Evolutionary conservation across 2,329 filamentous ascomycete genomes (phyloP), one percentile per base, ranked within the genome.

Genomic region (Cytospora chrysosperma): DNA sequence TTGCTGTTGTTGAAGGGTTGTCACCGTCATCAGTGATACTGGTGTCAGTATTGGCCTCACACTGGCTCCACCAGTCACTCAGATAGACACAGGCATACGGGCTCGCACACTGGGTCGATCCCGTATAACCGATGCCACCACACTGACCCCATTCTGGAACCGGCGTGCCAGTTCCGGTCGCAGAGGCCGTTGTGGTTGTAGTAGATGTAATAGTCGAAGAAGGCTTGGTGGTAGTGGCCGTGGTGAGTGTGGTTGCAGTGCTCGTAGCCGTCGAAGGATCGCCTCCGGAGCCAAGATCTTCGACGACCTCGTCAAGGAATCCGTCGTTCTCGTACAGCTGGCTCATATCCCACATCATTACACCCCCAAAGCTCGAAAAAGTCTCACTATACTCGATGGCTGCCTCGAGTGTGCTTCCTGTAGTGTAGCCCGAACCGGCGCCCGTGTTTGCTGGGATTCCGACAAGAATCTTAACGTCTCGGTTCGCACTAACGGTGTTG

Each of bases 331-430:
- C 74, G 67, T 81, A 86, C 2, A 83, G 78, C 75, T 88, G 85
- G 32, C 78, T 83, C 74, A 83, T 83, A 72, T 90, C 88, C 88
- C 87, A 90, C 76, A 89, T 79, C 87, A 90, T 89, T 30, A 87
- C 80, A 32, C 88, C 88, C 9, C 86, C 87, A 69, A 90, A 89
- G 73, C 81, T 88, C 4, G 76, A 73, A 70, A 82, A 89, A 49
- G 75, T 72, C 74, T 82, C 81, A 52, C 75, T 78, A 69, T 84
- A 88, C 37, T 77, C 62, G 66, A 90, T 80, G 34, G 87, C 78
- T 6, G 75, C 70, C 24, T 71, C 74, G 47, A 90, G 76, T 26
- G 78, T 72, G n/a, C 69, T 68, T 2, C 80, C 79, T 9, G 74
- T 69, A 15, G 81, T 70, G 71, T 89, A 90, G 2, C 87, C 87